These are phyloP conservation scores for Apiotrichum sp. DNA, from an alignment of 1,284 basidiomycete species.

Conservation along the genomic window DNA sequence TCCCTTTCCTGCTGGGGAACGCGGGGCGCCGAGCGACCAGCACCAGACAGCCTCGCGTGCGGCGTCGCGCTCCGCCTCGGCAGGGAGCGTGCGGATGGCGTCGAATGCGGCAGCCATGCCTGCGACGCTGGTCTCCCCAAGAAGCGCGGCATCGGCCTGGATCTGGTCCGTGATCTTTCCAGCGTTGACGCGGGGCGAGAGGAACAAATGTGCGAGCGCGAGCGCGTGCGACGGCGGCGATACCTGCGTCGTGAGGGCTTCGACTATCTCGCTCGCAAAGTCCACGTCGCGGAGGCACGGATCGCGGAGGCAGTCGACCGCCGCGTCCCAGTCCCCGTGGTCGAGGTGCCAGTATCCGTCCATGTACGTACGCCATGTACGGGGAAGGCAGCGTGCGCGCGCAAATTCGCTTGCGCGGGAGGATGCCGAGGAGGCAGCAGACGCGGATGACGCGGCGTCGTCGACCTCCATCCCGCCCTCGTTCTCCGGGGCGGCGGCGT, in stretches of 20 bases:
- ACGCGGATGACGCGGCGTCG: too few species aligned
- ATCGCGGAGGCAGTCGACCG: slow-evolving; percentile 24
- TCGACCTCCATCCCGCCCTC: slow-evolving; percentile 23
- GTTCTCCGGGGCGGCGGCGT: slow-evolving; percentile 4
- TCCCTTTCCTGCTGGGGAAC: slow-evolving; percentile 23
- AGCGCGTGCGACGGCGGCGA: slow-evolving; percentile 28
- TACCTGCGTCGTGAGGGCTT: slow-evolving; percentile 27
- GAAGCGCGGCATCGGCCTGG: slow-evolving; percentile 23
- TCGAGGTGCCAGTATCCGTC: slow-evolving; percentile 42
- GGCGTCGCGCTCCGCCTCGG: slow-evolving; percentile 8
- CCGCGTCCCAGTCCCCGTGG: slow-evolving; percentile 31
- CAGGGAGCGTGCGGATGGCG: slow-evolving; percentile 17
- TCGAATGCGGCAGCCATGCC: slow-evolving; percentile 26
- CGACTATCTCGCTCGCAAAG: slow-evolving; percentile 33
- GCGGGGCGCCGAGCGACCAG: slow-evolving; percentile 35
- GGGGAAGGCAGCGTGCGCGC: slow-evolving; percentile 30
- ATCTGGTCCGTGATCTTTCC: neutral
- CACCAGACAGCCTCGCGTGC: slow-evolving; percentile 32
- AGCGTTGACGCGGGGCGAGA: slow-evolving; percentile 12
- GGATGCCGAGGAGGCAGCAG: neutral
- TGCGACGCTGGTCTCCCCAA: slow-evolving; percentile 22
- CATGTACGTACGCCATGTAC: slow-evolving; percentile 36
- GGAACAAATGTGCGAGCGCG: slow-evolving; percentile 24
- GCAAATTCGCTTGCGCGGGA: slow-evolving; percentile 21
- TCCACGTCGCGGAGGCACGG: slow-evolving; percentile 36